These are phyloP conservation scores for Kodamaea plutei DNA, from an alignment of 1,139 yeast genomes.

Conservation along the genomic window DNA sequence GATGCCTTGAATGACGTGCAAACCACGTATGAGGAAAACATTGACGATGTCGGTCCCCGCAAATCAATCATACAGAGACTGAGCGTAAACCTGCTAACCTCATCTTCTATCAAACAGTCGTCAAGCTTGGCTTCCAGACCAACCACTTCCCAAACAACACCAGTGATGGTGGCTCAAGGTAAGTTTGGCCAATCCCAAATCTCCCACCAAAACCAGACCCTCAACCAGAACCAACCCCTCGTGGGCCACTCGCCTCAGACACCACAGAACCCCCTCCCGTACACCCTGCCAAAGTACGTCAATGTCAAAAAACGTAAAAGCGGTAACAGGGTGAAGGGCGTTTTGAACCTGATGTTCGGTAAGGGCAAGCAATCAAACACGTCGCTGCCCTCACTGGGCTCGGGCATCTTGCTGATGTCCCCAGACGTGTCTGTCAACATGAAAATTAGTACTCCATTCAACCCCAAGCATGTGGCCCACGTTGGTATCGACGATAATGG, in stretches of 20 bases:
- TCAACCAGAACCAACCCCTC: not conserved
- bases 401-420: constrained; percentile 5
- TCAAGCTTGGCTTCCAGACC: not conserved
- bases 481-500: constrained; percentile 91
- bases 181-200: constrained; percentile 13
- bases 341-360: constrained; percentile 40
- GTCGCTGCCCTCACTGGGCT: constrained; percentile 4
- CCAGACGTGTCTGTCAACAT: constrained; percentile 31
- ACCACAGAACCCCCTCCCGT: constrained; percentile 6
- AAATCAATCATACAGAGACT: constrained; percentile 6
- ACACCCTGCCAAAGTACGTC: constrained; percentile 10
- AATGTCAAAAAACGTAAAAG: constrained; percentile 29
- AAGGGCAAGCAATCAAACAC: constrained; percentile 19
- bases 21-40: constrained; percentile 35
- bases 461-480: constrained; percentile 87
- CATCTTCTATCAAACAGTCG: not conserved
- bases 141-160: constrained; percentile 28
- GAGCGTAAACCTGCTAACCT: not conserved
- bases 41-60: constrained; percentile 18
- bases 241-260: not conserved
- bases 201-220: constrained; percentile 3
- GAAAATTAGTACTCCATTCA: constrained; percentile 84
- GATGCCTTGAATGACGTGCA: constrained; percentile 30
- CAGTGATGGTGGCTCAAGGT: constrained; percentile 27
- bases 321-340: constrained; percentile 38